Percentiles rank a stretch among this genome's conserved stretches.
These are phyloP conservation scores for Friedmanniomyces simplex DNA, from an alignment of 495 filamentous ascomycete genomes.

Conservation along the genomic window DNA sequence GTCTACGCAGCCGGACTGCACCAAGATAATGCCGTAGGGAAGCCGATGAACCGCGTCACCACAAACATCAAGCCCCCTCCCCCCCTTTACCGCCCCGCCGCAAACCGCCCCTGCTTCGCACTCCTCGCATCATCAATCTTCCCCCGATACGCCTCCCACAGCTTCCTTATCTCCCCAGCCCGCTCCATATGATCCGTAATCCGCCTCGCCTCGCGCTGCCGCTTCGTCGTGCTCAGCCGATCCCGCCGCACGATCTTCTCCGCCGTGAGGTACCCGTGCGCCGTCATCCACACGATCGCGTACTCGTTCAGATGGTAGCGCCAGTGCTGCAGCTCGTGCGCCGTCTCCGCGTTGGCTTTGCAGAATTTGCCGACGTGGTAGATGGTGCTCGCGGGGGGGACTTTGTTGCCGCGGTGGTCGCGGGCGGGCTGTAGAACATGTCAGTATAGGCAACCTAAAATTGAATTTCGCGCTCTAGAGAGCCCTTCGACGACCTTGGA, in stretches of 20 bases:
- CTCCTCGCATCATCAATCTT: slow-evolving; percentile 46
- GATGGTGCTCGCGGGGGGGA: slow-evolving; percentile 23
- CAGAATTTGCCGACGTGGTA: slow-evolving; percentile 43
- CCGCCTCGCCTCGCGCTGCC: slow-evolving; percentile 43
- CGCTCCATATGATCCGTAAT: slow-evolving; percentile 49
- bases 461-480: slow-evolving; percentile 8
- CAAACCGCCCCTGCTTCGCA: slow-evolving; percentile 26
- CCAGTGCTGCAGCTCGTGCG: slow-evolving; percentile 67
- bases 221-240: slow-evolving; percentile 41
- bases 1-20: too few relatives aligned
- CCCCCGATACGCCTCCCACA: slow-evolving; percentile 51
- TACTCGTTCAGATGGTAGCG: slow-evolving; percentile 60
- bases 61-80: too few relatives aligned
- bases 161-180: slow-evolving; percentile 42
- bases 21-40: too few relatives aligned
- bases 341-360: slow-evolving; percentile 55
- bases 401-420: slow-evolving; percentile 23
- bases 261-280: slow-evolving; percentile 42
- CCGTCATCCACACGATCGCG: slow-evolving; percentile 51
- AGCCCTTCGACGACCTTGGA: too few relatives aligned
- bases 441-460: neutral
- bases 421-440: slow-evolving; percentile 16
- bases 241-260: slow-evolving; percentile 47
- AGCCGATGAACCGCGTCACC: too few relatives aligned
- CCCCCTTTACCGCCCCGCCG: neutral